These are phyloP conservation scores for Nothopassalora personata DNA, from an alignment of 2,329 filamentous ascomycete genomes.

Conservation along the genomic window DNA sequence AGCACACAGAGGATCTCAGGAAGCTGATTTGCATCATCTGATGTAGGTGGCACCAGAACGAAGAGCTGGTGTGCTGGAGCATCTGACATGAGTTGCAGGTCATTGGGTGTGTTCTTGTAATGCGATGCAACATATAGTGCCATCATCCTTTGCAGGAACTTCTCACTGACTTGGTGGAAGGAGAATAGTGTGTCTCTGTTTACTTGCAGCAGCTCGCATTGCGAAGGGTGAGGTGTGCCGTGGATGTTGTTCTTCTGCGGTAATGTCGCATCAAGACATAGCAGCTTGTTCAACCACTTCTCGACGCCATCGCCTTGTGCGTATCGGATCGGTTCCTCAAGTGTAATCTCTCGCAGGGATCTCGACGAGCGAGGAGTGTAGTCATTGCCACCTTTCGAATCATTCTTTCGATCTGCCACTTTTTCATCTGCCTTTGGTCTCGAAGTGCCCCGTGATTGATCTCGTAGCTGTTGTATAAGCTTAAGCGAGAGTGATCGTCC, in stretches of 20 bases:
- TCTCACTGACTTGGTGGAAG: slow-evolving; percentile 94
- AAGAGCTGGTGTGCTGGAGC: slow-evolving; percentile 95
- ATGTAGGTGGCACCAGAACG: slow-evolving; percentile 81
- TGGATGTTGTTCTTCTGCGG: slow-evolving; percentile 69
- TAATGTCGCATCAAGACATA: slow-evolving; percentile 89
- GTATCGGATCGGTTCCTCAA: slow-evolving; percentile 92
- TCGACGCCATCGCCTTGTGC: slow-evolving; percentile 85
- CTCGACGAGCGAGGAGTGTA: slow-evolving; percentile 60
- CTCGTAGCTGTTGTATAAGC: slow-evolving; percentile 91
- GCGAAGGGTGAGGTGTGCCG: slow-evolving; percentile 81
- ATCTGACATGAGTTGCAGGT: slow-evolving; percentile 97
- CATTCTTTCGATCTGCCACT: slow-evolving; percentile 72
- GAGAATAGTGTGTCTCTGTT: slow-evolving; percentile 98
- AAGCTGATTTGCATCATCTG: slow-evolving; percentile 69
- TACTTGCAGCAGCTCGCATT: slow-evolving; percentile 88
- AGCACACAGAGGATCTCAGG: slow-evolving; percentile 93
- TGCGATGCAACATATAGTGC: slow-evolving; percentile 94
- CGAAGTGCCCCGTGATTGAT: slow-evolving; percentile 70
- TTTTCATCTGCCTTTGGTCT: slow-evolving; percentile 55
- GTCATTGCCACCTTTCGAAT: slow-evolving; percentile 61
- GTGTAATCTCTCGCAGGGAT: slow-evolving; percentile 82
- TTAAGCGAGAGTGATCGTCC: slow-evolving; percentile 92
- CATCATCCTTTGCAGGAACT: slow-evolving; percentile 97
- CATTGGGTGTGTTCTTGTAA: slow-evolving; percentile 97
- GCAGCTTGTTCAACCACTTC: slow-evolving; percentile 89